Base-by-base conservation (phyloP, 805 yeast genomes). In the Blastobotrys mokoenaii region DNA sequence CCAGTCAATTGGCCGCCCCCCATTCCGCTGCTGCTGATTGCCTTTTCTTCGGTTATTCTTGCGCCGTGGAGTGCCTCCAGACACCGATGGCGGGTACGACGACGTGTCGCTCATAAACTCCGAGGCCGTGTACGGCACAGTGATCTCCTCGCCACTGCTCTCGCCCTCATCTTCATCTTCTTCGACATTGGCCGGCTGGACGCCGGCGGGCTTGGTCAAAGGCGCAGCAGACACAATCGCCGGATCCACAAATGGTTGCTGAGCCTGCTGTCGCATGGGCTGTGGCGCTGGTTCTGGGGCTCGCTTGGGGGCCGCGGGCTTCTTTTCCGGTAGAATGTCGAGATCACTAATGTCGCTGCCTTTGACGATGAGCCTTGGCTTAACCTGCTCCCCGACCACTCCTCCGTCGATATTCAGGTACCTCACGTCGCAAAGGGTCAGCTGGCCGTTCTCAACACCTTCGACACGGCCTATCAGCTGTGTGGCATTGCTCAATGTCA, bases 301-400 rank as follows among this genome's bases (percentile, higher is more conserved):
- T 25, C 14, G 30, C 31, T 29, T 14, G 15, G 18, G 4, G 16
- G 8, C 27, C n/a, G n/a, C n/a, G n/a, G n/a, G n/a, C 8, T 22
- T 22, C 8, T 25, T 16, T 2, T 16, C 32, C 17, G 40, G 47
- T 32, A 57, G 48, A 12, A 57, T 47, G 25, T 51, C 54, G 3
- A 57, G 51, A 38, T 57, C 54, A 7, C 17, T 33, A 38, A 57
- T 54, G 2, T 51, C 42, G 9, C 43, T 12, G 7, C 54, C 60
- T 8, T 39, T 20, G 17, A 56, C 43, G 4, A 27, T 31, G 38
- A 45, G 41, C 5, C 20, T 14, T 30, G 50, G 44, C 16, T 30
- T 33, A 9, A 11, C 18, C 14, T 27, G 33, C 18, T 38, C 30
- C 4, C 20, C 22, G 41, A 10, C 37, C 3, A 9, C 16, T 15